These are phyloP conservation scores for Colletotrichum incanum DNA, from an alignment of 2,329 filamentous ascomycete genomes.

Conservation along the genomic window DNA sequence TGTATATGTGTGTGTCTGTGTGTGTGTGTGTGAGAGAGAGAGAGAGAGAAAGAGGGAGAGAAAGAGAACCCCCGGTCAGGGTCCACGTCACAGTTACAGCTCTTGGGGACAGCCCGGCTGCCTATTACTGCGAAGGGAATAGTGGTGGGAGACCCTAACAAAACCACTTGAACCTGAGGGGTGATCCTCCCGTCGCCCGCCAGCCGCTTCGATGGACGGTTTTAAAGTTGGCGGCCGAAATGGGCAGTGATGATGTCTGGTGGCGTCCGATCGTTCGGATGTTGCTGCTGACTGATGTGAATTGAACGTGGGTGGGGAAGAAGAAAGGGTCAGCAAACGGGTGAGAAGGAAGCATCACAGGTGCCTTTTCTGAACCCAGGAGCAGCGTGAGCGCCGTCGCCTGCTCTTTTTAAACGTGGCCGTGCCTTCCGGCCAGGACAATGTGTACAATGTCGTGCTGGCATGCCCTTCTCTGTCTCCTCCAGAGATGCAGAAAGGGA, in stretches of 20 bases:
- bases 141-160: constrained; percentile 22
- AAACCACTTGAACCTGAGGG: constrained; percentile 33
- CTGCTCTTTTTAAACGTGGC: constrained; percentile 18
- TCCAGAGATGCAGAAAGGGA: constrained; percentile 10
- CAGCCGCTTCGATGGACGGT: neutral
- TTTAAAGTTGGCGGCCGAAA: constrained; percentile 11
- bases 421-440: constrained; percentile 11
- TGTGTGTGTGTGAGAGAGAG: neutral
- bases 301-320: constrained; percentile 10
- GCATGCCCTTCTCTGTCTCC: constrained; percentile 17
- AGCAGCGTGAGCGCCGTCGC: constrained; percentile 3
- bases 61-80: constrained; percentile 1
- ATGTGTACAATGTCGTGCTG: constrained; percentile 1
- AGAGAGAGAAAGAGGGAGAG: neutral
- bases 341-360: constrained; percentile 16
- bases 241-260: constrained; percentile 22
- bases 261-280: constrained; percentile 18
- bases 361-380: constrained; percentile 1
- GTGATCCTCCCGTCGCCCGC: constrained; percentile 29
- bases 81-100: constrained; percentile 40
- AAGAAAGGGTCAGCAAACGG: neutral
- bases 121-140: constrained; percentile 13
- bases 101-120: constrained; percentile 29
- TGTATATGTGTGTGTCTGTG: no score
- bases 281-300: constrained; percentile 21